Conservation (phyloP, 345 rosid species). For the Alliaria petiolata region DNA sequence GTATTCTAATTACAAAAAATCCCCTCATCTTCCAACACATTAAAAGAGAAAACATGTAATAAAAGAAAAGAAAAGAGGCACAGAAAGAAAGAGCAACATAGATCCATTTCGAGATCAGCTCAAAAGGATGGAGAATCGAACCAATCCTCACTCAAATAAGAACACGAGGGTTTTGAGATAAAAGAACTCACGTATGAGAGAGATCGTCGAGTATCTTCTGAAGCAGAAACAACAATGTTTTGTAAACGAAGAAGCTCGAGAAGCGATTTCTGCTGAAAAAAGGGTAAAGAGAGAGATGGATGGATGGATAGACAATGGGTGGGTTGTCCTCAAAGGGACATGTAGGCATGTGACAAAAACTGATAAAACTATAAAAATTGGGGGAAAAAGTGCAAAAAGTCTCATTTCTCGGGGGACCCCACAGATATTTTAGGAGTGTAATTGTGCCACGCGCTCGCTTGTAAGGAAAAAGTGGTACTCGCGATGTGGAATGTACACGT, state of each 20-base stretch:
- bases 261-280: neutral
- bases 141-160: neutral
- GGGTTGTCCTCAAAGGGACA: conserved; percentile 32
- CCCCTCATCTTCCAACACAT: neutral
- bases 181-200: conserved; percentile 35
- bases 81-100: neutral
- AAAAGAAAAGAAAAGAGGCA: neutral
- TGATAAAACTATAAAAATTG: neutral
- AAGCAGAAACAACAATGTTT: neutral
- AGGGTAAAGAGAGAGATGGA: conserved; percentile 10
- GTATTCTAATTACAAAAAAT: neutral
- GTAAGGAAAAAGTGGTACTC: neutral
- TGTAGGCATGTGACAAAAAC: conserved; percentile 37
- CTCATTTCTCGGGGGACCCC: neutral
- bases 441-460: neutral
- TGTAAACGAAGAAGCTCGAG: conserved; percentile 8
- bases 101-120: conserved; percentile 1
- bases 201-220: conserved; percentile 13
- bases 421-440: neutral
- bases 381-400: conserved; percentile 20
- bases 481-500: neutral
- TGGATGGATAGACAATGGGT: conserved; percentile 43
- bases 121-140: neutral
- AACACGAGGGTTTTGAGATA: neutral
- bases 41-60: neutral